Base-by-base conservation (phyloP, 257 asterid genomes). In the Solanum paucissectum region DNA sequence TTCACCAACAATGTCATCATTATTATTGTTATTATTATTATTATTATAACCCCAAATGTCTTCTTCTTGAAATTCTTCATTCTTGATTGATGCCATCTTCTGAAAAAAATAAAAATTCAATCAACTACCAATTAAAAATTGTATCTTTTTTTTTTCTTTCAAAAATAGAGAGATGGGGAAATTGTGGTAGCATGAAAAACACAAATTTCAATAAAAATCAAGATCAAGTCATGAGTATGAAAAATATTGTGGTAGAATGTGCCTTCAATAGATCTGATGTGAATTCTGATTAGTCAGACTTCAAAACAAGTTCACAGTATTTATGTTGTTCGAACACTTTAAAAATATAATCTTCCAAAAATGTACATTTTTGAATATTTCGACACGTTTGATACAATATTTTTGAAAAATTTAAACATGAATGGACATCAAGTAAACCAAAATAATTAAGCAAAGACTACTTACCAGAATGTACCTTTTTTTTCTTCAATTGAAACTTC, bases 31-130 rank as follows among this genome's bases (percentile, higher is more conserved):
- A 25, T 12, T 38, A 21, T 12, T 74, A 9, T 20, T 18, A 23
- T 5, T 76, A 38, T 12, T 40, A 42, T 9, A 25, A 79, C 85
- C 66, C 85, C 85, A 79, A 44, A 79, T 79, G 9, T 79, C 85
- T 2, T 79, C 85, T 79, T 79, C 85, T 79, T 79, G 85, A 79
- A 44, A 79, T 44, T 79, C 85, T 79, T 79, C 85, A 46, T 27
- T 79, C 1, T 46, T 79, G 27, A 75, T 37, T 27, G 85, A 79
- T 44, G 40, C 8, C 85, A 79, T 79, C 1, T 25, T 77, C 66
- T 79, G 25, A 2, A 72, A 27, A 27, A 66, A 66, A 27, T 1
- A 23, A n/a, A 76, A 77, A 13, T n/a, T 40, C 62, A 76, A 76
- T 76, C 36, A 40, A 76, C 83, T 40, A 76, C 83, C 23, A 37